Evolutionary conservation across 2,329 filamentous ascomycete genomes (phyloP).

Genomic region (Nigrospora oryzae): DNA sequence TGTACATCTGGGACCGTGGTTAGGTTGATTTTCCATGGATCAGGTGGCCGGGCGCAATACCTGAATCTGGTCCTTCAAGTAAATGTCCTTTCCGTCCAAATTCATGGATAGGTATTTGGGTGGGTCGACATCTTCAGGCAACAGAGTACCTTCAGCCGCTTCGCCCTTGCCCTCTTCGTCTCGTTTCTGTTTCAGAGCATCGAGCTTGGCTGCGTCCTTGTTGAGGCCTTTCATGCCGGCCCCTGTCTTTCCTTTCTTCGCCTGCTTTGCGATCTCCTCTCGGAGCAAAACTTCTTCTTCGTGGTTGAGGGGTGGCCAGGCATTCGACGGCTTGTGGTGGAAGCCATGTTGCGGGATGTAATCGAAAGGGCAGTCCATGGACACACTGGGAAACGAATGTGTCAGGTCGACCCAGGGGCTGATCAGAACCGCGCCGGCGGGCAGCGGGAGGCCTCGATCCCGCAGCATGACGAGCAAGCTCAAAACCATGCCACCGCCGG

Average conservation of each 20-base stretch:
- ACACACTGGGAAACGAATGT: constrained; percentile 90
- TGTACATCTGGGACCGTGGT: constrained; percentile 44
- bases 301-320: constrained; percentile 88
- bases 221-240: constrained; percentile 19
- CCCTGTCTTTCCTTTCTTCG: constrained; percentile 17
- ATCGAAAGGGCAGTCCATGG: constrained; percentile 62
- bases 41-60: constrained; percentile 30
- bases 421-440: constrained; percentile 82
- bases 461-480: constrained; percentile 72
- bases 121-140: constrained; percentile 1
- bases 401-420: constrained; percentile 95
- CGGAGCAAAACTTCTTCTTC: constrained; percentile 57
- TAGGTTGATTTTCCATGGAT: not conserved
- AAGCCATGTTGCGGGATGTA: constrained; percentile 88
- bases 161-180: constrained; percentile 2
- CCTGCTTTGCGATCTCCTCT: constrained; percentile 37
- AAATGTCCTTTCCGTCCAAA: constrained; percentile 61
- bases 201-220: constrained; percentile 9
- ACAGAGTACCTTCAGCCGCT: constrained; percentile 1
- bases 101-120: constrained; percentile 46
- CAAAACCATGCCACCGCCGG: constrained; percentile 83
- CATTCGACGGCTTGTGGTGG: constrained; percentile 76
- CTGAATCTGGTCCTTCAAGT: constrained; percentile 88
- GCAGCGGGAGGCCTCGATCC: constrained; percentile 74
- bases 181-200: constrained; percentile 1